A percentile compares a stretch with the other conserved stretches of the same genome.
Conservation (phyloP, 2,329 filamentous ascomycete genomes). For the Didymellaceae sp. region DNA sequence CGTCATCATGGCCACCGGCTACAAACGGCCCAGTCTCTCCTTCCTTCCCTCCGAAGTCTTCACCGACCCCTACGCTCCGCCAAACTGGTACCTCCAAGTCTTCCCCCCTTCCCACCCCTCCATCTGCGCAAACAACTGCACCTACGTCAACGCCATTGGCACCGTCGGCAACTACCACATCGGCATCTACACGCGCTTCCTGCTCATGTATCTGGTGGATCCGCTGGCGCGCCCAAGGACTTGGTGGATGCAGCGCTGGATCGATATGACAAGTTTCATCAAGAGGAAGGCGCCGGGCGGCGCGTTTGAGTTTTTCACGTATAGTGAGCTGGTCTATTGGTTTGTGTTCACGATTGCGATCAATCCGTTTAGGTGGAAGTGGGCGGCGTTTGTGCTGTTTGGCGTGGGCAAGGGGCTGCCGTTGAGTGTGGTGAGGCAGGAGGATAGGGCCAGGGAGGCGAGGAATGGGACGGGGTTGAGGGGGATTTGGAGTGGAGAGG, state of each 20-base stretch:
- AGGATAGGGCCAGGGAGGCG: conserved; percentile 68
- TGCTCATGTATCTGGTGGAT: conserved; percentile 86
- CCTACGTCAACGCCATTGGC: conserved; percentile 80
- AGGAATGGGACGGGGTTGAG: conserved; percentile 60
- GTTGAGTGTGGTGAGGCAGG: conserved; percentile 68
- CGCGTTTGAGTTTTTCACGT: conserved; percentile 90
- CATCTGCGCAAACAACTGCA: conserved; percentile 83
- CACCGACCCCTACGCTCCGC: conserved; percentile 73
- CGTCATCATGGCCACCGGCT: conserved; percentile 84
- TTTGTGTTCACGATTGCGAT: conserved; percentile 78
- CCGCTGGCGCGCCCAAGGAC: conserved; percentile 74
- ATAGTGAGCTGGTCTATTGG: conserved; percentile 85
- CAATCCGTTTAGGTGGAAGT: conserved; percentile 91
- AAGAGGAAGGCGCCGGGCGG: conserved; percentile 71
- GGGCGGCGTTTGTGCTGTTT: conserved; percentile 82
- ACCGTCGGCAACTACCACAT: conserved; percentile 89
- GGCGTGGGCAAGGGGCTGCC: conserved; percentile 74
- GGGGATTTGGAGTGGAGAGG: conserved; percentile 18
- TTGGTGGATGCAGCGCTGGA: conserved; percentile 83
- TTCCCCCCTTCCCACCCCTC: conserved; percentile 78
- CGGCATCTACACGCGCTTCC: conserved; percentile 83
- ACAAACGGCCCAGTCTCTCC: conserved; percentile 72
- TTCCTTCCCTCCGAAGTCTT: conserved; percentile 80
- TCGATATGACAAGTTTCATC: conserved; percentile 78
- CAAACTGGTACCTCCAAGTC: conserved; percentile 88